Evolutionary conservation across 352 stramenopile genomes (phyloP).

Genomic region (Globisporangium emineosum): DNA sequence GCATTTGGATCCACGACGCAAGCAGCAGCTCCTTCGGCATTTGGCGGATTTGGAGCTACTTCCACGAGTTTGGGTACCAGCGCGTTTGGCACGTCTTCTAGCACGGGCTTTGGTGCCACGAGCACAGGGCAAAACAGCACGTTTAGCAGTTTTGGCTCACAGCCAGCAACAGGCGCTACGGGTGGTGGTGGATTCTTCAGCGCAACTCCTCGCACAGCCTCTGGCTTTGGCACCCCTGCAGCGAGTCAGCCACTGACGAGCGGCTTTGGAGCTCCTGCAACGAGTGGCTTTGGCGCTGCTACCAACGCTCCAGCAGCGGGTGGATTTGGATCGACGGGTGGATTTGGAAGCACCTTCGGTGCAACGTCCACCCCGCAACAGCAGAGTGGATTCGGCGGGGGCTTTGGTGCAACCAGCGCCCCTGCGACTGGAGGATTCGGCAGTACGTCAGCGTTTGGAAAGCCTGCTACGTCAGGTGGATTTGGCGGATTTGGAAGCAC

Average conservation of each 20-base stretch:
- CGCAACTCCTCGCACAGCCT: constrained; percentile 17
- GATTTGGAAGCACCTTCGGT: constrained; percentile 65
- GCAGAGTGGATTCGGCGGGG: constrained; percentile 45
- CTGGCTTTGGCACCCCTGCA: constrained; percentile 38
- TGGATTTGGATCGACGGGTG: constrained; percentile 33
- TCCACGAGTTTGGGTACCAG: constrained; percentile 19
- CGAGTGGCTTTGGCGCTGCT: constrained; percentile 32
- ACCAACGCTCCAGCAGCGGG: constrained; percentile 22
- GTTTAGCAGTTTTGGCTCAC: constrained; percentile 55
- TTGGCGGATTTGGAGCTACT: constrained; percentile 40
- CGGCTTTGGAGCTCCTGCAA: constrained; percentile 41
- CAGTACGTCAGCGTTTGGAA: constrained; percentile 41
- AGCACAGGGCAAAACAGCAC: constrained; percentile 16
- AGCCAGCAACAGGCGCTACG: constrained; percentile 28
- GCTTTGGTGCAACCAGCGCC: constrained; percentile 41
- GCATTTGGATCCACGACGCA: constrained; percentile 22
- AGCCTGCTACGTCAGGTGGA: constrained; percentile 29
- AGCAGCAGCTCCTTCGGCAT: constrained; percentile 31
- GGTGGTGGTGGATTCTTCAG: constrained; percentile 39
- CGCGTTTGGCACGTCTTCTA: constrained; percentile 28
- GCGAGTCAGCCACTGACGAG: constrained; percentile 23
- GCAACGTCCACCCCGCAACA: constrained; percentile 29
- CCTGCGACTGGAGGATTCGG: constrained; percentile 39
- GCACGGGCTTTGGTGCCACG: constrained; percentile 23
- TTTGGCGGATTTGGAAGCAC: constrained; percentile 42